Conservation (phyloP, 202 grass and related monocot genomes). For the Bolboschoenoplectus hybrid region DNA sequence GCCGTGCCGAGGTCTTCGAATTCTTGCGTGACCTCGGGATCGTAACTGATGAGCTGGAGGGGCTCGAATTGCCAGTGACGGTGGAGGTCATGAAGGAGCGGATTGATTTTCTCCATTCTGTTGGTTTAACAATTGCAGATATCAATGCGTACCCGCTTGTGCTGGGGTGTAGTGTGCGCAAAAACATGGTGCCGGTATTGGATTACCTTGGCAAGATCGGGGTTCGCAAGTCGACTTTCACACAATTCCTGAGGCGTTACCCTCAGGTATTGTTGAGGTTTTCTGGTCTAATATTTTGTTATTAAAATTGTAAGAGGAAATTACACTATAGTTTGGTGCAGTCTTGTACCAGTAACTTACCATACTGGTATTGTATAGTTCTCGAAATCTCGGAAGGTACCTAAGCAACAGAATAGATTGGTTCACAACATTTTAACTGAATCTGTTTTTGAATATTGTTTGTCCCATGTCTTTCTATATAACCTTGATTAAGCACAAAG, state of each 20-base stretch:
- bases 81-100: conserved; percentile 92
- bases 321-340: not conserved
- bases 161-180: conserved; percentile 90
- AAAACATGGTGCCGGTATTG: conserved; percentile 97
- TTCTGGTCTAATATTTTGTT: not conserved
- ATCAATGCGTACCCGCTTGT: conserved; percentile 82
- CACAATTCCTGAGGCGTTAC: conserved; percentile 77
- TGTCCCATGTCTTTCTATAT: not conserved
- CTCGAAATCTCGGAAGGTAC: not conserved
- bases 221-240: conserved; percentile 70
- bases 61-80: conserved; percentile 84
- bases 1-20: conserved; percentile 63
- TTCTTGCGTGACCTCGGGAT: conserved; percentile 74
- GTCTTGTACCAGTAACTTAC: not conserved
- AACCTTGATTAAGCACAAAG: not conserved
- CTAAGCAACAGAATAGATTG: not conserved
- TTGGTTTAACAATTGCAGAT: conserved; percentile 67
- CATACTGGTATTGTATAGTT: not conserved
- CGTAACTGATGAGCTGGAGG: conserved; percentile 67
- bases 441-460: not conserved
- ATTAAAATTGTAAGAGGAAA: not conserved
- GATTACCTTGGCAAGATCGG: conserved; percentile 96
- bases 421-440: not conserved
- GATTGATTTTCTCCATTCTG: conserved; percentile 78
- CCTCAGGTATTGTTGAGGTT: conserved; percentile 47